Conservation (phyloP, 75 land plant species). For the Selaginella tamariscina region DNA sequence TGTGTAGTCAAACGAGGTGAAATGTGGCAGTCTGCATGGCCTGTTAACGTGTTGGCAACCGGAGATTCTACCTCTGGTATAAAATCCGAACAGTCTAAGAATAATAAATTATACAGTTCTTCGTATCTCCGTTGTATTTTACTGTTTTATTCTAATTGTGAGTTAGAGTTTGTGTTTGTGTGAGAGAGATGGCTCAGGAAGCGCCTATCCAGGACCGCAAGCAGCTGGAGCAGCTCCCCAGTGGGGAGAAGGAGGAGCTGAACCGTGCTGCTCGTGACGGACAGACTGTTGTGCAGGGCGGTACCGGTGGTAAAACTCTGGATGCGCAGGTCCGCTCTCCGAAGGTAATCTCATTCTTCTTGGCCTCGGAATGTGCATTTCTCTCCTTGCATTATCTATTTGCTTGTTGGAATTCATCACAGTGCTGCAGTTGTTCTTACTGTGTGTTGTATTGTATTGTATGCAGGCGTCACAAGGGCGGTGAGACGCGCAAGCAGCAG, state of each 20-base stretch:
- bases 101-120: too few relatives aligned
- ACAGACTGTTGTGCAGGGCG: too few relatives aligned
- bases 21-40: not conserved
- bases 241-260: slow-evolving; percentile 11
- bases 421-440: not conserved
- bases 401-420: not conserved
- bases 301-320: too few relatives aligned
- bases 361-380: too few relatives aligned
- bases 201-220: not conserved
- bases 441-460: not conserved
- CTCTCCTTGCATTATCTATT: not conserved
- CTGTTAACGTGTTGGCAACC: not conserved
- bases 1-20: too few relatives aligned
- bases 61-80: not conserved
- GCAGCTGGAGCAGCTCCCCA: not conserved
- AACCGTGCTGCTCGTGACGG: too few relatives aligned
- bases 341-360: not conserved
- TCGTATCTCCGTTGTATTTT: too few relatives aligned
- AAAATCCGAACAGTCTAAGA: too few relatives aligned
- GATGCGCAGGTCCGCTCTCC: too few relatives aligned
- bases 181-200: not conserved
- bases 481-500: not conserved
- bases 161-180: not conserved
- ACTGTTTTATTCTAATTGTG: not conserved
- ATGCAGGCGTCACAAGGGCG: not conserved